Evolutionary conservation across 805 yeast genomes (phyloP).

Genomic region (Cyberlindnera bimundalis): DNA sequence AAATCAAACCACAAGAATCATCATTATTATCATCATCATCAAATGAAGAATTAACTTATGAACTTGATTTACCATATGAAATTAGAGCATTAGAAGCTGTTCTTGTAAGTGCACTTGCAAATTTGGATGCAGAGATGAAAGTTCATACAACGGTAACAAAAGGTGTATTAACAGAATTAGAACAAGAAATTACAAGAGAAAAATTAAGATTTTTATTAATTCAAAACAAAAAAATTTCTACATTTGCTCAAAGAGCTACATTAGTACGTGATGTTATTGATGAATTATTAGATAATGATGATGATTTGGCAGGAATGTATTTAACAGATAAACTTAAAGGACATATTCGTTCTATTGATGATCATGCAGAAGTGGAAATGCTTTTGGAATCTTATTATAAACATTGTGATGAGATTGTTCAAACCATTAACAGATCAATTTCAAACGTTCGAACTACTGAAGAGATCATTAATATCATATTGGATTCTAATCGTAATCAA

Average conservation of each 20-base stretch:
- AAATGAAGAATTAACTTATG: slow-evolving; percentile 8
- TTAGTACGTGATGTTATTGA: slow-evolving; percentile 81
- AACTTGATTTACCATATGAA: slow-evolving; percentile 71
- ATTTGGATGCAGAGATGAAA: slow-evolving; percentile 81
- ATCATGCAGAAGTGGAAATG: slow-evolving; percentile 87
- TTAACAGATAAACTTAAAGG: slow-evolving; percentile 58
- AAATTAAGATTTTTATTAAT: slow-evolving; percentile 74
- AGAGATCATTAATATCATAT: slow-evolving; percentile 87
- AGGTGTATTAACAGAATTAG: slow-evolving; percentile 73
- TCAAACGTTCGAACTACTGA: slow-evolving; percentile 91
- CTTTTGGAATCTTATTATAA: slow-evolving; percentile 86
- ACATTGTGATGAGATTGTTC: slow-evolving; percentile 92
- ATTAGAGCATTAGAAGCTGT: slow-evolving; percentile 88
- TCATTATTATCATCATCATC: too few species aligned
- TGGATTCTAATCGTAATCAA: slow-evolving; percentile 92
- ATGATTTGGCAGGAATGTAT: slow-evolving; percentile 77
- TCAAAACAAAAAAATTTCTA: slow-evolving; percentile 79
- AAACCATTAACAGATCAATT: slow-evolving; percentile 71
- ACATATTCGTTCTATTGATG: slow-evolving; percentile 47
- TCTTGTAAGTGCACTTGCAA: slow-evolving; percentile 72
- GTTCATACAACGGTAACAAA: slow-evolving; percentile 75
- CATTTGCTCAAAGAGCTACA: slow-evolving; percentile 79
- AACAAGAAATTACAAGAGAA: slow-evolving; percentile 74
- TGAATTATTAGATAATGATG: slow-evolving; percentile 84
- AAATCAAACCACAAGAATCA: too few species aligned